phyloP scores from a whole-genome alignment of 73 alveolate genomes.

The Paraurostyla sp. region DNA sequence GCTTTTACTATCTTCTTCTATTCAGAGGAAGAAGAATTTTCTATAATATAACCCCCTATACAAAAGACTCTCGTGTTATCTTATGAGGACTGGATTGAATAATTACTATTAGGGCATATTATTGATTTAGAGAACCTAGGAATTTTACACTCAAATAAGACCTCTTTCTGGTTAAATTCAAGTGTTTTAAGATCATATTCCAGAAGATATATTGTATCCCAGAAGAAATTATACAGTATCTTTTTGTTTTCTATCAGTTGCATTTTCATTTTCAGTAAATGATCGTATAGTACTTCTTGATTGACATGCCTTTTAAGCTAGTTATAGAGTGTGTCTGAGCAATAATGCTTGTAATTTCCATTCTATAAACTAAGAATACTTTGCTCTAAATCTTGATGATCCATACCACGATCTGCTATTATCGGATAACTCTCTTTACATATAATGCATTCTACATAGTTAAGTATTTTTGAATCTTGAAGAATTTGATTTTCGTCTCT shows the following conservation, averaged over 20 bases:
- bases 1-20: not conserved
- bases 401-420: not conserved
- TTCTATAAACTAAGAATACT: too few species aligned
- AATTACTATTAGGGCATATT: not conserved
- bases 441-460: not conserved
- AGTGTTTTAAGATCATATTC: not conserved
- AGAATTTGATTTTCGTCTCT: too few species aligned
- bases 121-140: not conserved
- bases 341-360: not conserved
- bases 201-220: not conserved
- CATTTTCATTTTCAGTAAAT: not conserved
- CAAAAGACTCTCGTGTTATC: not conserved
- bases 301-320: not conserved
- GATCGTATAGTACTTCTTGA: not conserved
- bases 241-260: not conserved
- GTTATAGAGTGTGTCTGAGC: not conserved
- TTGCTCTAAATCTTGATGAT: not conserved
- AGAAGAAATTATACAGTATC: not conserved
- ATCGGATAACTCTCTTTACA: not conserved
- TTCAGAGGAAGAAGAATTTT: too few species aligned
- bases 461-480: not conserved
- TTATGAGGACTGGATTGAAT: not conserved
- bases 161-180: conserved; percentile 23
- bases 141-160: conserved; percentile 4
- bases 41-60: conserved; percentile 30